Evolutionary conservation across 805 yeast species (phyloP).

Genomic region (Lipomyces sp.): DNA sequence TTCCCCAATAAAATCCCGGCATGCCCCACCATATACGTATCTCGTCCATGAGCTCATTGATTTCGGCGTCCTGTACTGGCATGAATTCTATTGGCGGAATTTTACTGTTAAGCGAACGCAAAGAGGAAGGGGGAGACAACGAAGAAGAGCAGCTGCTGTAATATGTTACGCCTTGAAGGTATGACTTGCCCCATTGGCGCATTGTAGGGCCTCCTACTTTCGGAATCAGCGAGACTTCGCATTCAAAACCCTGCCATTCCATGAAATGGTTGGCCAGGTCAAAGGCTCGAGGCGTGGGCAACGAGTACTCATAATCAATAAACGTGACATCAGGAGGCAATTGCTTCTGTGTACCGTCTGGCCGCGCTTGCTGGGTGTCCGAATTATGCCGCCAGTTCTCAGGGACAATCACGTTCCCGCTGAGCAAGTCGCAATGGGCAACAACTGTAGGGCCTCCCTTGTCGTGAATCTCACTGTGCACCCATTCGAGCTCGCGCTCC

Average conservation of each 20-base stretch:
- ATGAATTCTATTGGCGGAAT: background rate
- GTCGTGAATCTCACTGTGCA: conserved; percentile 41
- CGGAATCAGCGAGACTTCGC: conserved; percentile 60
- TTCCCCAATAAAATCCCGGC: conserved; percentile 84
- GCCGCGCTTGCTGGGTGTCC: background rate
- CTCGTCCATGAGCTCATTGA: conserved; percentile 52
- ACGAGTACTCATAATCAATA: conserved; percentile 70
- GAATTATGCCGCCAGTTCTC: conserved; percentile 35
- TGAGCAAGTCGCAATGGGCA: conserved; percentile 66
- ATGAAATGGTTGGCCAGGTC: conserved; percentile 72
- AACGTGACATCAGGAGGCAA: conserved; percentile 44
- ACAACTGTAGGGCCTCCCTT: conserved; percentile 54
- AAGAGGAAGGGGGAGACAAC: background rate
- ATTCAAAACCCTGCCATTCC: conserved; percentile 81
- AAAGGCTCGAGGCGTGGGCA: conserved; percentile 69
- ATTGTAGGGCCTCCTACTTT: conserved; percentile 49
- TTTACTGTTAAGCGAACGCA: too few relatives aligned
- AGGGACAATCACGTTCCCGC: conserved; percentile 71
- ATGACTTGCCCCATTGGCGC: conserved; percentile 57
- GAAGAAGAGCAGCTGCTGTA: conserved; percentile 6
- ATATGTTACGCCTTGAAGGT: conserved; percentile 42
- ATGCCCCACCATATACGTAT: conserved; percentile 63
- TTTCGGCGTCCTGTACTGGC: conserved; percentile 32
- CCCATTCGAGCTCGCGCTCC: conserved; percentile 54
- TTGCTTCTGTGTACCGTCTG: background rate